A percentile compares a stretch with the other conserved stretches of the same genome.
Conservation (phyloP, 2,329 filamentous ascomycete genomes). For the Trichoderma lentiforme region DNA sequence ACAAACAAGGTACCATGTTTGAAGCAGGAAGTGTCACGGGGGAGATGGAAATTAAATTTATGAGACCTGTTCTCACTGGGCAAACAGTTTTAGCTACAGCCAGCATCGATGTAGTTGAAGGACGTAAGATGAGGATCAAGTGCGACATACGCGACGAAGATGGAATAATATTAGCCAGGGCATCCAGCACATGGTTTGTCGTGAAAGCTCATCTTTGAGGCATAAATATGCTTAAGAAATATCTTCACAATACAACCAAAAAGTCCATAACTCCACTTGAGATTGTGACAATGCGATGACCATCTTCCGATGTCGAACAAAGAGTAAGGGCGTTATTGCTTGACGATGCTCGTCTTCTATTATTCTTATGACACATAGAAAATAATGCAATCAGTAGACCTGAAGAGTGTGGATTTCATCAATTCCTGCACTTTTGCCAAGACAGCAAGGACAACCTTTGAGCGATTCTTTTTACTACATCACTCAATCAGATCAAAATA, state of each 20-base stretch:
- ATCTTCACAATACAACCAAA: no score
- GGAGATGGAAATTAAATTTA: not conserved
- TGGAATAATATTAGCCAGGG: not conserved
- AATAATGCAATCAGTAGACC: no score
- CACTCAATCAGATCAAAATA: no score
- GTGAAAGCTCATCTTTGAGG: not conserved
- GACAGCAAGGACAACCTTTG: no score
- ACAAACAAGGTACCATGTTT: not conserved
- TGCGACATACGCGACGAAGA: not conserved
- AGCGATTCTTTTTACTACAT: no score
- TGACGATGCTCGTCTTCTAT: no score
- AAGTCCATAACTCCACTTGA: no score
- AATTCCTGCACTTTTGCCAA: no score
- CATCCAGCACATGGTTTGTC: not conserved
- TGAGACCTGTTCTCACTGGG: not conserved
- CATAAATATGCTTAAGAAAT: not conserved
- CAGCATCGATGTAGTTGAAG: not conserved
- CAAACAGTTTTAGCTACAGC: not conserved
- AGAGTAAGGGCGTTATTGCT: no score
- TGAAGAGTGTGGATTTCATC: no score
- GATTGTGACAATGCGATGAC: not conserved
- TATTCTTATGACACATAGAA: no score
- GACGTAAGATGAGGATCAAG: not conserved
- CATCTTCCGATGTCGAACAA: not conserved
- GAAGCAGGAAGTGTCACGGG: not conserved